These are phyloP conservation scores for Oxyria digyna DNA, from an alignment of 148 eudicot genomes.

Conservation along the genomic window DNA sequence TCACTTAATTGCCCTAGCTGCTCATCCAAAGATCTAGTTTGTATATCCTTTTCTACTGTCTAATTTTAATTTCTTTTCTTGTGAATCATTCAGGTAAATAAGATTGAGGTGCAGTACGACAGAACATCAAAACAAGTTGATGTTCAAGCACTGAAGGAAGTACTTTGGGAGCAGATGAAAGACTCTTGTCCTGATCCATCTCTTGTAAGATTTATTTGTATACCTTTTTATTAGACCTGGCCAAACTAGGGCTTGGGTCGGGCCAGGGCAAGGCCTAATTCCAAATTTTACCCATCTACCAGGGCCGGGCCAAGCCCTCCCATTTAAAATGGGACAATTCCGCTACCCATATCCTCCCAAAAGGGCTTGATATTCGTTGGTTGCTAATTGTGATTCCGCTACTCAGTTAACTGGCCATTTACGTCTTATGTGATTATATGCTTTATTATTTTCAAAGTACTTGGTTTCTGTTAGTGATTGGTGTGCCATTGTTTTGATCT, in stretches of 20 bases:
- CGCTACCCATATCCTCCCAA: no score
- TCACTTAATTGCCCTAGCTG: not conserved
- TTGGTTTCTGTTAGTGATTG: not conserved
- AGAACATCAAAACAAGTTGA: conserved; percentile 93
- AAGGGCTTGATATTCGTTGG: no score
- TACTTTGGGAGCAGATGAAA: conserved; percentile 68
- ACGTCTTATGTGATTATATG: not conserved
- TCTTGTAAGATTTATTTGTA: conserved; percentile 14
- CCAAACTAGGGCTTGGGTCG: no score
- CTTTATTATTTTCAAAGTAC: not conserved
- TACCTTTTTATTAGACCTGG: no score
- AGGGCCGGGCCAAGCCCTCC: no score
- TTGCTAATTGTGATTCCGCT: no score
- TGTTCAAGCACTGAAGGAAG: conserved; percentile 78
- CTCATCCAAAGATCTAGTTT: not conserved
- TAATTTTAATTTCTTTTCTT: conserved; percentile 1
- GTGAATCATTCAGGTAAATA: conserved; percentile 46
- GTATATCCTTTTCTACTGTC: not conserved
- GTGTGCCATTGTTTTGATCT: not conserved
- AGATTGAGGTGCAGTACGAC: conserved; percentile 85
- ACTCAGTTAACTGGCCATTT: no score
- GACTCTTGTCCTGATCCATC: conserved; percentile 17
- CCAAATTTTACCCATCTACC: no score
- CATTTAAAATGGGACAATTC: no score
- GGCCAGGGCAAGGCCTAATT: no score